phyloP scores from a whole-genome alignment of 345 rosid genomes.

The Garcia nutans region DNA sequence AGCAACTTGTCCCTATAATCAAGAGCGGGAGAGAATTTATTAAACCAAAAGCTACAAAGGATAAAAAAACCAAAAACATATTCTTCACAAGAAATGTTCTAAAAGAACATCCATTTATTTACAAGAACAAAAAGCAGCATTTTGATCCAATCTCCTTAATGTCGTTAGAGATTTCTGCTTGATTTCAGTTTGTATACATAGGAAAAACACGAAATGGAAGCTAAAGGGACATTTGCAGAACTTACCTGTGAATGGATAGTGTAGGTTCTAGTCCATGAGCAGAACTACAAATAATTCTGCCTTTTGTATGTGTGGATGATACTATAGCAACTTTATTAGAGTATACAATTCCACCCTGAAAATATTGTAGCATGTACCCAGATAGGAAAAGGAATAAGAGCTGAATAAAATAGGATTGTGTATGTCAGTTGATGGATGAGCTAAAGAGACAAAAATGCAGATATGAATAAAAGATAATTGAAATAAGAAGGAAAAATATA shows the following conservation, averaged over 20 bases:
- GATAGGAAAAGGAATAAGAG: no score
- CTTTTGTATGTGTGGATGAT: slow-evolving; percentile 53
- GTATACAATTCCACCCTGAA: slow-evolving; percentile 83
- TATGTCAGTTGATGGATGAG: no score
- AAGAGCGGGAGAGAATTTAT: slow-evolving; percentile 8
- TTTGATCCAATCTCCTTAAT: background rate
- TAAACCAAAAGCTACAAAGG: background rate
- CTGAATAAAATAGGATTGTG: no score
- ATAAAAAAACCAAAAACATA: background rate
- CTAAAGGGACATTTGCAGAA: background rate
- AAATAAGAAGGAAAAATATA: no score
- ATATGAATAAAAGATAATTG: no score
- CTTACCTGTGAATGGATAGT: slow-evolving; percentile 54
- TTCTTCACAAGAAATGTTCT: no score
- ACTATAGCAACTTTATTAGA: slow-evolving; percentile 67
- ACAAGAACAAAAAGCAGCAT: background rate
- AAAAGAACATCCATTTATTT: no score
- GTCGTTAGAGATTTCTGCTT: background rate
- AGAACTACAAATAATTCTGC: slow-evolving; percentile 40
- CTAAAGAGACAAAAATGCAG: no score
- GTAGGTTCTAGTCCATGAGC: slow-evolving; percentile 61
- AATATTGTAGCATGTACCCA: slow-evolving; percentile 8
- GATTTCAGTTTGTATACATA: slow-evolving; percentile 15
- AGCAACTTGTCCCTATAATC: slow-evolving; percentile 62
- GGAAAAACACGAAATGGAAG: background rate